A percentile compares a stretch with the other conserved stretches of the same genome.
phyloP scores from a whole-genome alignment of 108 stramenopile species.

The Craspedostauros australis region DNA sequence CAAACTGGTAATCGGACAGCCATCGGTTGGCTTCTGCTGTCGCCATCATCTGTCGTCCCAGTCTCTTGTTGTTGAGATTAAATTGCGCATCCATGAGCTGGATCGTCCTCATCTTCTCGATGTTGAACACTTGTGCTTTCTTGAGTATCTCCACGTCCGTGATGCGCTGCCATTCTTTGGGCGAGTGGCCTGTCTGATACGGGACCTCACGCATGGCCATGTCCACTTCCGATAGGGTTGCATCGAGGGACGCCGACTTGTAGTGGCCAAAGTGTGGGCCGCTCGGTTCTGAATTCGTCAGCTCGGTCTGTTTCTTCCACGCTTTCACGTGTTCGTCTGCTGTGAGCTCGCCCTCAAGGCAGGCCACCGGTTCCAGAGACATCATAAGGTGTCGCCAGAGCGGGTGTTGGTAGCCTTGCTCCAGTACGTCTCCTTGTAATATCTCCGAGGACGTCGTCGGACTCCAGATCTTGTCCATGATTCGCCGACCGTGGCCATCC shows the following conservation, averaged over 20 bases:
- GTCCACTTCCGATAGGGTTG: background rate
- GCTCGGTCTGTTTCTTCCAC: constrained; percentile 5
- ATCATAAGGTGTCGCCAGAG: too few relatives aligned
- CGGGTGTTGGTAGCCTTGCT: too few relatives aligned
- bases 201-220: background rate
- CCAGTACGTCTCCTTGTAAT: too few relatives aligned
- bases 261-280: constrained; percentile 3
- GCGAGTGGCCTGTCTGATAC: background rate
- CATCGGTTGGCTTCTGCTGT: too few relatives aligned
- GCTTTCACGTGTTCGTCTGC: background rate
- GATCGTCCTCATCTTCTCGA: constrained; percentile 3
- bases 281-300: background rate
- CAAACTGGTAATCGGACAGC: too few relatives aligned
- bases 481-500: too few relatives aligned
- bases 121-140: background rate
- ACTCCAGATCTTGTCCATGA: too few relatives aligned
- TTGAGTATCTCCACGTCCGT: constrained; percentile 10
- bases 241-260: background rate
- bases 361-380: too few relatives aligned
- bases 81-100: constrained; percentile 6
- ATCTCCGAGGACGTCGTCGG: too few relatives aligned
- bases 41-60: too few relatives aligned
- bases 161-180: background rate
- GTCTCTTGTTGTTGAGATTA: constrained; percentile 11
- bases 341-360: background rate